These are phyloP conservation scores for Candida pseudoglaebosa DNA, from an alignment of 805 yeast species.

Conservation along the genomic window DNA sequence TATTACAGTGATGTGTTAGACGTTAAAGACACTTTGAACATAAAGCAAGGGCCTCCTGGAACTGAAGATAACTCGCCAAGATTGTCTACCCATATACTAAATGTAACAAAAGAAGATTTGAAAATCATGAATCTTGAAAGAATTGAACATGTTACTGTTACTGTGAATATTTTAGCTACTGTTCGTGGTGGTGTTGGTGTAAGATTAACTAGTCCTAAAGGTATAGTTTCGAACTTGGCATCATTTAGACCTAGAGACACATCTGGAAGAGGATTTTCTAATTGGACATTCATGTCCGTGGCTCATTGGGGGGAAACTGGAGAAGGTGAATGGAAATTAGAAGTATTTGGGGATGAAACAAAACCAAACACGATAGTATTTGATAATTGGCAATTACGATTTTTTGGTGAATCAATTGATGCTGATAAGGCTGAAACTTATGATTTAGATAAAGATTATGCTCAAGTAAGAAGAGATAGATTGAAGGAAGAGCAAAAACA, in stretches of 20 bases:
- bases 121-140: constrained; percentile 57
- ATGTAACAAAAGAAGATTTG: constrained; percentile 48
- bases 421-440: constrained; percentile 55
- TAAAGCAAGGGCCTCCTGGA: constrained; percentile 7
- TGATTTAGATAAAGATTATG: constrained; percentile 48
- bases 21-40: constrained; percentile 24
- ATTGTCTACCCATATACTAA: constrained; percentile 25
- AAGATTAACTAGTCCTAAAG: constrained; percentile 68
- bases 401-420: constrained; percentile 80
- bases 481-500: constrained; percentile 9
- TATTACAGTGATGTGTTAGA: constrained; percentile 43
- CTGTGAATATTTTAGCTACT: constrained; percentile 62
- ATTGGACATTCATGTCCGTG: constrained; percentile 96
- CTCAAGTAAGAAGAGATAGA: constrained; percentile 30
- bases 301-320: constrained; percentile 95
- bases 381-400: constrained; percentile 67
- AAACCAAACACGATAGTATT: constrained; percentile 36
- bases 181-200: constrained; percentile 69
- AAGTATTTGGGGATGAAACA: constrained; percentile 43
- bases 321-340: constrained; percentile 76
- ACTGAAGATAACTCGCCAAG: constrained; percentile 7
- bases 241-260: constrained; percentile 58
- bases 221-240: constrained; percentile 71
- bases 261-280: constrained; percentile 53
- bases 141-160: constrained; percentile 83